Percentiles rank a stretch among this genome's conserved stretches.
Conservation (phyloP, 139 green algal species). For the Coelastrella sp. region DNA sequence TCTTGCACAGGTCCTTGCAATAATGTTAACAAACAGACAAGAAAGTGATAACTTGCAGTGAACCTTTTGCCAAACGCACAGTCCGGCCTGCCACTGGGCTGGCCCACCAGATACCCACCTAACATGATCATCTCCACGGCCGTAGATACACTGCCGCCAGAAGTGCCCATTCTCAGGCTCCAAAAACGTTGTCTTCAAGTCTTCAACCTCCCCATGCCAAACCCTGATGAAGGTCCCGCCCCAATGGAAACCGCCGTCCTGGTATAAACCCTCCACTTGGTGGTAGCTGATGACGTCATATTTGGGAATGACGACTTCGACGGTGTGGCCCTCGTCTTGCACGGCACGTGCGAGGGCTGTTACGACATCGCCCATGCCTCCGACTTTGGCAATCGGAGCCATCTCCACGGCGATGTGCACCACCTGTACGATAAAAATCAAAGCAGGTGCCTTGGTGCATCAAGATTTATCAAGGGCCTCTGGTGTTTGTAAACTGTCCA, state of each 20-base stretch:
- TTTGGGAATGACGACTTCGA: conserved; percentile 92
- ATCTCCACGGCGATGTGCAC: conserved; percentile 98
- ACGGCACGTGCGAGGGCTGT: conserved; percentile 91
- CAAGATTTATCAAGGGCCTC: no score
- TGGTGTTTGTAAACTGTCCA: no score
- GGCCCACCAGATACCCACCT: conserved; percentile 43
- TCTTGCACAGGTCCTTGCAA: conserved; percentile 48
- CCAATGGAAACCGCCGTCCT: conserved; percentile 78
- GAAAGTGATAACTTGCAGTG: no score
- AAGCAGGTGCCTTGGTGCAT: neutral
- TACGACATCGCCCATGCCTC: conserved; percentile 97
- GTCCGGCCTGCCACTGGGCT: no score
- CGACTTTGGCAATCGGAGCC: conserved; percentile 98
- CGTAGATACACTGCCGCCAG: conserved; percentile 88
- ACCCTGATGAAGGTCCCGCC: conserved; percentile 60
- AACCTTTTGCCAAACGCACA: no score
- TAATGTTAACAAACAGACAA: no score
- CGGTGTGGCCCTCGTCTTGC: conserved; percentile 88
- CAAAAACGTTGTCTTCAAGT: conserved; percentile 75
- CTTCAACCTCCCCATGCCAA: conserved; percentile 79
- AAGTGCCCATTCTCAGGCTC: conserved; percentile 89
- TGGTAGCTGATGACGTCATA: conserved; percentile 95
- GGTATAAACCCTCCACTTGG: conserved; percentile 70
- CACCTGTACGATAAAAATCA: conserved; percentile 53
- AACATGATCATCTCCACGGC: conserved; percentile 78